Base-by-base conservation (phyloP, 805 yeast genomes). In the Lachancea quebecensis region DNA sequence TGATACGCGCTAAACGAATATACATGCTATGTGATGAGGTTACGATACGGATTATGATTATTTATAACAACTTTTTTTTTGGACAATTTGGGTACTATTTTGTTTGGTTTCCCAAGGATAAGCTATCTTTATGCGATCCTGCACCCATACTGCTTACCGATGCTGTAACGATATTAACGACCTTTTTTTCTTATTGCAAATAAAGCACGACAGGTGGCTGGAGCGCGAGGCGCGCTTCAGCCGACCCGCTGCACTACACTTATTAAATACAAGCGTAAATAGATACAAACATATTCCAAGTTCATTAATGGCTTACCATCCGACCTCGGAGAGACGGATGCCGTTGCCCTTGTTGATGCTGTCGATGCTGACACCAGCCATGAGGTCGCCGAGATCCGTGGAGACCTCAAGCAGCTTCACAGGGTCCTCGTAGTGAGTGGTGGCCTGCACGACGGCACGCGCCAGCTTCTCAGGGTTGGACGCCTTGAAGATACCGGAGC, bases 401-500 rank as follows among this genome's bases (percentile, higher is more conserved):
- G 87, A 80, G 50, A 71, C 78, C 58, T 81, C 82, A 59, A 84
- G 73, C 25, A 84, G 64, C 54, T 74, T 71, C 53, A 60, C 57
- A 18, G 88, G 77, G 54, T 82, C 83, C 48, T 79, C 66, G 70
- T 67, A 85, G 59, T 81, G 77, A 36, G 88, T 82, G 28, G 84
- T 87, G 11, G 90, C 87, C 60, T 81, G 78, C 38, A 84, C 93
- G 60, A 84, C 81, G n/a, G 91, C 88, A 51, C 67, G 72, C 34
- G 93, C 93, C 54, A 84, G 72, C 60, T 75, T 74, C 57, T 73
- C 86, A 2, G 93, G 91, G 67, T 83, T 75, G 48, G 74, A 70
- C 35, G 88, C 79, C 64, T 80, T 79, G 76, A 84, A 85, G 51
- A 84, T 84, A 21, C 93, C 93, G 3, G 87, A 80, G 15, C 87